A percentile compares a stretch with the other conserved stretches of the same genome.
These are phyloP conservation scores for Aspergillus campestris DNA, from an alignment of 495 filamentous ascomycete genomes.

Conservation along the genomic window DNA sequence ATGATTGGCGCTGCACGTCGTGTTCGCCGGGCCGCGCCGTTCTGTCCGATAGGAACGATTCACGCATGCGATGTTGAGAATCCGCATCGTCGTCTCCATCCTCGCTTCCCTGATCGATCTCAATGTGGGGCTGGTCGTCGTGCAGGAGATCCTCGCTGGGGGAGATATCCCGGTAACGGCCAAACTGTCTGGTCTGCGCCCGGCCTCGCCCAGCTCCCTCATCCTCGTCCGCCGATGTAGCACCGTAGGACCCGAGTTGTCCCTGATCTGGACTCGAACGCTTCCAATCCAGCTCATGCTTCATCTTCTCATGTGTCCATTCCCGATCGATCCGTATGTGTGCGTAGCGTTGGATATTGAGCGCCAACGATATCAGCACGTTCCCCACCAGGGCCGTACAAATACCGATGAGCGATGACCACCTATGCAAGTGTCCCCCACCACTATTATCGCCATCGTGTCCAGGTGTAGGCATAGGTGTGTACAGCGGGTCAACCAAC, in stretches of 20 bases:
- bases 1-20: slow-evolving; percentile 46
- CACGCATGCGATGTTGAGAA: slow-evolving; percentile 13
- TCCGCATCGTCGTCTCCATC: slow-evolving; percentile 9
- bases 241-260: slow-evolving; percentile 24
- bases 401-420: slow-evolving; percentile 93
- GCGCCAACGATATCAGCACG: slow-evolving; percentile 84
- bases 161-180: slow-evolving; percentile 24
- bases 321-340: slow-evolving; percentile 69
- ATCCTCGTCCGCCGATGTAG: slow-evolving; percentile 23
- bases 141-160: not conserved
- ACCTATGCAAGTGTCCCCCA: slow-evolving; percentile 51
- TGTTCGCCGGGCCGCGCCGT: slow-evolving; percentile 30
- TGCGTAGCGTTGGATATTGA: slow-evolving; percentile 94
- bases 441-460: slow-evolving; percentile 25
- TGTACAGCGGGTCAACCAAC: slow-evolving; percentile 8
- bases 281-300: slow-evolving; percentile 26
- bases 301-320: slow-evolving; percentile 44
- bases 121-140: slow-evolving; percentile 2
- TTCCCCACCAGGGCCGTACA: slow-evolving; percentile 86
- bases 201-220: slow-evolving; percentile 6
- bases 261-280: slow-evolving; percentile 12
- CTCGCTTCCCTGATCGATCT: slow-evolving; percentile 1
- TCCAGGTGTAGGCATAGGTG: slow-evolving; percentile 10
- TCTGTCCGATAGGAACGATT: slow-evolving; percentile 33
- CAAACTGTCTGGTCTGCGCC: slow-evolving; percentile 6